Evolutionary conservation across 192 early-diverging fungal species (phyloP), one percentile per base, ranked within the genome.

Genomic region (Rhizophagus sp.): DNA sequence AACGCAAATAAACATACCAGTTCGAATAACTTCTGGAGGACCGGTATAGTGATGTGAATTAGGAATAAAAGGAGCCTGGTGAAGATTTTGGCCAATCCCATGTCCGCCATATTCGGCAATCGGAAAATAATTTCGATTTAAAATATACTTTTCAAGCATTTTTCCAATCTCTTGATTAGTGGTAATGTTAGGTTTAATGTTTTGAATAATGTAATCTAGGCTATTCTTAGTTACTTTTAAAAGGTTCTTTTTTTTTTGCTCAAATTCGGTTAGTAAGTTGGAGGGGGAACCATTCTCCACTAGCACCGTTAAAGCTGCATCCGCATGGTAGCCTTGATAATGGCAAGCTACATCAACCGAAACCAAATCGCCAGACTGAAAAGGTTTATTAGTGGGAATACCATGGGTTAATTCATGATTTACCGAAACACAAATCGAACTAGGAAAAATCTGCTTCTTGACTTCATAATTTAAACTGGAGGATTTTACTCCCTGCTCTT

Each of bases 1-100:
- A 74, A 74, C 57, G 24, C 72, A 74, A 57, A 74, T 74, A 74
- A 74, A 74, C 72, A 74, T 74, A 22, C 72, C n/a, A n/a, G n/a
- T n/a, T n/a, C n/a, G n/a, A n/a, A n/a, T n/a, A n/a, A n/a, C 72
- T 57, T 44, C 39, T 39, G 36, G 36, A 39, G 36, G n/a, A n/a
- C 25, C 27, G n/a, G 47, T 57, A 41, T 4, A 74, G 30, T 74
- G 57, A 57, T 74, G 39, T 22, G 22, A 74, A 73, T 74, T 74
- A 25, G 72, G 72, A 33, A 74, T 57, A 57, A 74, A 74, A 19
- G 72, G 72, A 9, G 39, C 50, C 24, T 52, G 41, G 49, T 74
- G 72, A 4, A 74, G 47, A 5, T 52, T 30, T 57, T 74, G 50
- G 4, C 72, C 72, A 50, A 74, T 74, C 3, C 72, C 72, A 57